These are phyloP conservation scores for Helicocarpus griseus DNA, from an alignment of 2,329 filamentous ascomycete genomes.

Conservation along the genomic window DNA sequence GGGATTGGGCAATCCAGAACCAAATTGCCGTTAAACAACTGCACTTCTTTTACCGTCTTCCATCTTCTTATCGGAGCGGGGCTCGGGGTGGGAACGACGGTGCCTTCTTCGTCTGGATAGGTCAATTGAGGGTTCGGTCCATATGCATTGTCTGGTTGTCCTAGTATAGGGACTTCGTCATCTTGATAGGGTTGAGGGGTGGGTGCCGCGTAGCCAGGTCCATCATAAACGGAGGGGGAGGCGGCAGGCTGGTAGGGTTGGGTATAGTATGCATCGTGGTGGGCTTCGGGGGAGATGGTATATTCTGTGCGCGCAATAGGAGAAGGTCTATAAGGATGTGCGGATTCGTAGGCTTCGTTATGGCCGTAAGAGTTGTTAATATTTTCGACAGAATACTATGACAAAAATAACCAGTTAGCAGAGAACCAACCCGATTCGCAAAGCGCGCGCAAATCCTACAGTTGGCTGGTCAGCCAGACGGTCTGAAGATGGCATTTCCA, in stretches of 20 bases:
- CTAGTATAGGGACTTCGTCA: slow-evolving; percentile 67
- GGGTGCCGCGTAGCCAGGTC: slow-evolving; percentile 44
- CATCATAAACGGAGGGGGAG: slow-evolving; percentile 44
- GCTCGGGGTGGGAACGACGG: slow-evolving; percentile 34
- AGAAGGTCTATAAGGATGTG: slow-evolving; percentile 35
- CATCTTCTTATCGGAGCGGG: slow-evolving; percentile 66
- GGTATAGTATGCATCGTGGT: slow-evolving; percentile 80
- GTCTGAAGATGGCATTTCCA: slow-evolving; percentile 66
- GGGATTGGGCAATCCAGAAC: slow-evolving; percentile 95
- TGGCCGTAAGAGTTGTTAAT: slow-evolving; percentile 54
- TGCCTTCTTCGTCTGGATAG: slow-evolving; percentile 33
- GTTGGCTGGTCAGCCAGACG: slow-evolving; percentile 74
- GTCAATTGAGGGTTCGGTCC: slow-evolving; percentile 46
- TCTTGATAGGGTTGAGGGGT: slow-evolving; percentile 54
- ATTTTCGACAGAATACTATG: slow-evolving; percentile 62
- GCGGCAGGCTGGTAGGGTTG: slow-evolving; percentile 67
- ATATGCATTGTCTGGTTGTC: slow-evolving; percentile 49
- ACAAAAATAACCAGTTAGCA: neutral
- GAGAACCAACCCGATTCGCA: too few relatives aligned
- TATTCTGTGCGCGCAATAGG: slow-evolving; percentile 56
- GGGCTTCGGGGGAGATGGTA: slow-evolving; percentile 68
- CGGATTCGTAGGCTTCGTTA: slow-evolving; percentile 49
- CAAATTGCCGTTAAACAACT: slow-evolving; percentile 90
- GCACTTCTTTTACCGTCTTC: slow-evolving; percentile 99
- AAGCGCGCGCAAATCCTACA: too few relatives aligned